Evolutionary conservation across 2,329 filamentous ascomycete genomes (phyloP).

Genomic region (Macrophomina pseudophaseolina): DNA sequence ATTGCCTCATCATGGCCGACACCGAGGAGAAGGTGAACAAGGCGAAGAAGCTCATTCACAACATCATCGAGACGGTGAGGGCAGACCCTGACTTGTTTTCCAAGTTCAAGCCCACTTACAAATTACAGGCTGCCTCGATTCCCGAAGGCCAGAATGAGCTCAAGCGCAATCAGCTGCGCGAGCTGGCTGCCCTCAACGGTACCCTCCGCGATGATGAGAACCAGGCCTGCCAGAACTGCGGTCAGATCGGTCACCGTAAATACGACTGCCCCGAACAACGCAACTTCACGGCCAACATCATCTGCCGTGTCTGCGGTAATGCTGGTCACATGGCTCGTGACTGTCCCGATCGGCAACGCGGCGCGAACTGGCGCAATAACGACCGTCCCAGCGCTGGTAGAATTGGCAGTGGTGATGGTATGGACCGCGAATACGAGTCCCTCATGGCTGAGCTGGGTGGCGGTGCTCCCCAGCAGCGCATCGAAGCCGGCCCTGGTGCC

Average conservation of each 20-base stretch:
- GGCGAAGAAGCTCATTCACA: conserved; percentile 97
- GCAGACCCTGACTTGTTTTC: neutral
- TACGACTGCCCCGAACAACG: conserved; percentile 97
- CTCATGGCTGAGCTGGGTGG: conserved; percentile 97
- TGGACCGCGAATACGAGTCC: conserved; percentile 95
- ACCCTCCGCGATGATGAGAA: conserved; percentile 99
- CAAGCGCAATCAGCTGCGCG: conserved; percentile 97
- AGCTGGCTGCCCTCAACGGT: conserved; percentile 97
- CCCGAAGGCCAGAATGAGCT: conserved; percentile 98
- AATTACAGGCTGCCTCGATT: conserved; percentile 85
- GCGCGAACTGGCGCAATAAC: conserved; percentile 89
- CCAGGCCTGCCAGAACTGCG: conserved; percentile 98
- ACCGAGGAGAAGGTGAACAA: conserved; percentile 99
- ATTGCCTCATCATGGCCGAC: conserved; percentile 99
- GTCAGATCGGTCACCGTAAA: conserved; percentile 97
- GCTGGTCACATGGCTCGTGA: conserved; percentile 98
- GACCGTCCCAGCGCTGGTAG: conserved; percentile 52
- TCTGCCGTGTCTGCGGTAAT: conserved; percentile 97
- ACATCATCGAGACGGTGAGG: conserved; percentile 96
- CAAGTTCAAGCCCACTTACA: conserved; percentile 36
- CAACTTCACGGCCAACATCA: conserved; percentile 99
- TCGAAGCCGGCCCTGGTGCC: conserved; percentile 79
- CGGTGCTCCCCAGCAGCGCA: conserved; percentile 75
- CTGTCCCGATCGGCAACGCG: conserved; percentile 91
- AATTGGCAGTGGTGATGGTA: conserved; percentile 78